Base-by-base conservation (phyloP, 2,329 filamentous ascomycete genomes). In the Drechslera avenae region DNA sequence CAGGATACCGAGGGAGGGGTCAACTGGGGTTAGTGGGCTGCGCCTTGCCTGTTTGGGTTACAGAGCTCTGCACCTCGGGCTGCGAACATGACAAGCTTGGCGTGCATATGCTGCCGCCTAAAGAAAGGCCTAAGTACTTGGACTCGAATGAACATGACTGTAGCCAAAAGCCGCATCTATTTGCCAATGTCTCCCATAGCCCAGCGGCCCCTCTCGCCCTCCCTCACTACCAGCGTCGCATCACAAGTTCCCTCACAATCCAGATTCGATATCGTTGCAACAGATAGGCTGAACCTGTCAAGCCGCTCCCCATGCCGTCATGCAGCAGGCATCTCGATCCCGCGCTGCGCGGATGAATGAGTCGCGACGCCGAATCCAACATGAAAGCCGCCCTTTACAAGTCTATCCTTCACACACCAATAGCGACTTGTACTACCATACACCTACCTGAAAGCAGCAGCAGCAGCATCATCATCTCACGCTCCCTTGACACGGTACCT, bases 401-500 rank as follows among this genome's bases (percentile, higher is more conserved):
- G 17, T 12, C 10, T n/a, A 28, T 9, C 5, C 17, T 30, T 21
- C 42, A 14, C 23, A 14, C 23, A 14, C 16, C 12, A 5, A 7
- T 18, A 31, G 17, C n/a, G 7, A 12, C 18, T 7, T 13, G 13
- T 13, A 17, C 18, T 10, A 4, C 26, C 13, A 16, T 17, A 5
- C n/a, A 34, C 21, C 5, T n/a, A 17, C 2, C 18, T 8, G 5
- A 19, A 31, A 40, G 26, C 42, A 34, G 23, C n/a, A n/a, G n/a
- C n/a, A n/a, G n/a, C n/a, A n/a, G n/a, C n/a, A n/a, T n/a, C n/a
- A n/a, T 14, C 18, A 26, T 4, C 21, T 26, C 36, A 5, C 44
- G 18, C 23, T 32, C 43, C 26, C 26, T 28, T 44, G 43, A 43
- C 30, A 32, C 48, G 44, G 63, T 66, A 66, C 63, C 62, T 66